A percentile compares a stretch with the other conserved stretches of the same genome.
phyloP scores from a whole-genome alignment of 2,329 filamentous ascomycete species.

The Nemania serpens region DNA sequence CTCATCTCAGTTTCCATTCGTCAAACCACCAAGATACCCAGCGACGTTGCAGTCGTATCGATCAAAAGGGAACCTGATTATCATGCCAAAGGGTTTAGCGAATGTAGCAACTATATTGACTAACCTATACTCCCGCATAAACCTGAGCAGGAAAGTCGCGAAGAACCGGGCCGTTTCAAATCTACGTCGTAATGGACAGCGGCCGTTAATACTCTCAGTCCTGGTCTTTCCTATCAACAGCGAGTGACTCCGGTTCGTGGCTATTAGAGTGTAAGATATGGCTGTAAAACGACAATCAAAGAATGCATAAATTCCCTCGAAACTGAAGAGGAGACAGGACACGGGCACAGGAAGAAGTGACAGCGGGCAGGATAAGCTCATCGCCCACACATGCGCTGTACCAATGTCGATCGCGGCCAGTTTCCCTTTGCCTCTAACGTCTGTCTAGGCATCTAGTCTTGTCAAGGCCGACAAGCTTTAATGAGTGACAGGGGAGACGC shows the following conservation, averaged over 20 bases:
- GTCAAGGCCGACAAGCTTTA: neutral
- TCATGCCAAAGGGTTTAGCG: neutral
- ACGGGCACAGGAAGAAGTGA: constrained; percentile 5
- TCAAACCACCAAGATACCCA: too few relatives aligned
- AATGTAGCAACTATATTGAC: constrained; percentile 13
- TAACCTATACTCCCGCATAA: constrained; percentile 17
- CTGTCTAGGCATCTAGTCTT: constrained; percentile 11
- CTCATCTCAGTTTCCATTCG: too few relatives aligned
- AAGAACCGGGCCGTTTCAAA: neutral
- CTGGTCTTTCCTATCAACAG: constrained; percentile 3
- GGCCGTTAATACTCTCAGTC: neutral
- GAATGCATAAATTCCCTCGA: constrained; percentile 30
- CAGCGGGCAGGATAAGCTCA: constrained; percentile 2
- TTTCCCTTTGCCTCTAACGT: constrained; percentile 11
- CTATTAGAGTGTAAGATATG: constrained; percentile 11
- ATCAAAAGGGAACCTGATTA: constrained; percentile 11
- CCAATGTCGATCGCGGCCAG: constrained; percentile 14
- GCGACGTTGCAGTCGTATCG: constrained; percentile 16
- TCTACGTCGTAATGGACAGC: constrained; percentile 1
- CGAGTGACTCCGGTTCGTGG: constrained; percentile 5
- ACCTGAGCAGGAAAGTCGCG: constrained; percentile 4
- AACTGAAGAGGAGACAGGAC: constrained; percentile 23
- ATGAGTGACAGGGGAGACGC: constrained; percentile 10
- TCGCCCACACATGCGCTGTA: neutral
- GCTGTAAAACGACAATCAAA: constrained; percentile 20